Evolutionary conservation across 352 stramenopile species (phyloP).

Genomic region (Phytophthora palmivora): DNA sequence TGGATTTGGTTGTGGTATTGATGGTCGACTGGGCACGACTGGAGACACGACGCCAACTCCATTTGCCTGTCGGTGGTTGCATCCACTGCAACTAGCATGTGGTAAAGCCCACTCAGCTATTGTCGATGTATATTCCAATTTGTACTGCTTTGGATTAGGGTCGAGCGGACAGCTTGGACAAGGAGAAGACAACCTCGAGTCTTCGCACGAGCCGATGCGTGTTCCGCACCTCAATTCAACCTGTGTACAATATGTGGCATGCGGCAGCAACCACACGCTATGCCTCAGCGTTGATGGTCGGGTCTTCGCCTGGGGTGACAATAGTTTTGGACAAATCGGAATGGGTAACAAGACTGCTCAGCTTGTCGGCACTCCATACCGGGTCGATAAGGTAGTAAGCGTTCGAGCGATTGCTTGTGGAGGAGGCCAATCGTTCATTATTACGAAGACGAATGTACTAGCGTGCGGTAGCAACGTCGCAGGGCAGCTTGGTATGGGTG

Average conservation of each 20-base stretch:
- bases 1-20: constrained; percentile 62
- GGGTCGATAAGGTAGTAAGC: constrained; percentile 61
- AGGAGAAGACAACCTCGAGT: constrained; percentile 57
- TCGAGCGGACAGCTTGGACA: constrained; percentile 63
- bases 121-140: constrained; percentile 76
- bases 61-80: constrained; percentile 69
- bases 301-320: constrained; percentile 75
- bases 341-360: constrained; percentile 43
- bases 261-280: constrained; percentile 68
- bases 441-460: constrained; percentile 62
- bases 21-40: constrained; percentile 62
- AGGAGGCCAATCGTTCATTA: constrained; percentile 67
- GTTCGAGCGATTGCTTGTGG: constrained; percentile 55
- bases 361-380: constrained; percentile 41
- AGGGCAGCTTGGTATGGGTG: constrained; percentile 65
- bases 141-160: constrained; percentile 75
- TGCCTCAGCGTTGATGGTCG: constrained; percentile 63
- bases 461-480: constrained; percentile 68
- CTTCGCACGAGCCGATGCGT: constrained; percentile 61
- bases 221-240: constrained; percentile 48
- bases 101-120: constrained; percentile 74
- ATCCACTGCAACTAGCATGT: constrained; percentile 73
- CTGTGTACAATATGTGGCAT: constrained; percentile 59
- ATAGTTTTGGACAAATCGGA: constrained; percentile 64
- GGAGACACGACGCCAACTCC: constrained; percentile 54